Conservation (phyloP, 2,329 filamentous ascomycete species). For the Pestalotiopsis fici region DNA sequence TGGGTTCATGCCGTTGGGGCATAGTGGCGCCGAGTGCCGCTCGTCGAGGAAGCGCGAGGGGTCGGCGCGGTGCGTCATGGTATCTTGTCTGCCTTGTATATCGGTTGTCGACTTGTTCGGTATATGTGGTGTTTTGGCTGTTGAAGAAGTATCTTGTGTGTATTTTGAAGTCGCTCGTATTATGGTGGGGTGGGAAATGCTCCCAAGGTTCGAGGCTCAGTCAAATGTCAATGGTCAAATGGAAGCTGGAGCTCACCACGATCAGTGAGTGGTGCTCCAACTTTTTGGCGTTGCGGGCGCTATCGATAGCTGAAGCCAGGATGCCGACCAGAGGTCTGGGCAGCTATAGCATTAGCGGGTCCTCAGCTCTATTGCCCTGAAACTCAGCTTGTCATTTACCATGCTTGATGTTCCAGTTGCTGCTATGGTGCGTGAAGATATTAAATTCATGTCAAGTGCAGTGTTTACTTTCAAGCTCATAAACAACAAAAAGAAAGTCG, state of each 20-base stretch:
- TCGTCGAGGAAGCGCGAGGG: conserved; percentile 84
- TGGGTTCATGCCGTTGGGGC: conserved; percentile 87
- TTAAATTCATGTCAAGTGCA: too few species aligned
- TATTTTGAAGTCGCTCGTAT: background rate
- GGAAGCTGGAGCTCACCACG: background rate
- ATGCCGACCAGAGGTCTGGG: background rate
- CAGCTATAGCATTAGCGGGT: background rate
- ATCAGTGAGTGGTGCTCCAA: background rate
- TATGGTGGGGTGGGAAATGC: background rate
- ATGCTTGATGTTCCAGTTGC: background rate
- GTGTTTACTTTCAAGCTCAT: too few species aligned
- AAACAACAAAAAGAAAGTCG: too few species aligned
- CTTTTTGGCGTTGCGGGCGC: conserved; percentile 1
- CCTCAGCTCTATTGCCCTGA: background rate
- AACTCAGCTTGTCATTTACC: background rate
- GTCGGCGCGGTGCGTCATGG: conserved; percentile 68
- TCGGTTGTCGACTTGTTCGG: background rate
- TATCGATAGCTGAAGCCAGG: background rate
- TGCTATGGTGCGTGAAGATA: background rate
- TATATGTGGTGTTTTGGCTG: background rate
- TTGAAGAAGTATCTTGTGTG: background rate
- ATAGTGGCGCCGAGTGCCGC: conserved; percentile 74
- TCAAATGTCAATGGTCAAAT: too few species aligned
- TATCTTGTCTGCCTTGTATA: background rate
- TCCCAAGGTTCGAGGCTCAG: background rate